Percentiles rank a stretch among this genome's conserved stretches.
Evolutionary conservation across 441 rosid species (phyloP).

Genomic region (Populus hybrid): DNA sequence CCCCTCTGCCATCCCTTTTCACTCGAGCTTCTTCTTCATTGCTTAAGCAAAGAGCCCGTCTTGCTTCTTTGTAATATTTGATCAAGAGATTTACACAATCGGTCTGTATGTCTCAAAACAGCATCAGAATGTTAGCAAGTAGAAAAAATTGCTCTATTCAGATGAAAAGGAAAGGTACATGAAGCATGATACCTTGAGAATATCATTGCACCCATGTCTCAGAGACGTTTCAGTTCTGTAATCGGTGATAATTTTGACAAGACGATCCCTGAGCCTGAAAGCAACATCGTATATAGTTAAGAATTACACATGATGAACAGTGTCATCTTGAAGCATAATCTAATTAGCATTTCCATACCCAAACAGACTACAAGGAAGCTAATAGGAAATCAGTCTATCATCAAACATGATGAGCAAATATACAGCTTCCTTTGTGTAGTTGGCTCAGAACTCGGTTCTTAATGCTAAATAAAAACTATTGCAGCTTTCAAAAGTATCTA

Average conservation of each 20-base stretch:
- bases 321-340: neutral
- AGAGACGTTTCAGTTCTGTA: conserved; percentile 98
- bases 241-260: conserved; percentile 93
- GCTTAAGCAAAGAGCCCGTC: conserved; percentile 65
- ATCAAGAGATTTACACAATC: conserved; percentile 88
- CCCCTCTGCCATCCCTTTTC: conserved; percentile 45
- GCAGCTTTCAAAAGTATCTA: neutral
- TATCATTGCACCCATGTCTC: conserved; percentile 95
- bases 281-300: conserved; percentile 1
- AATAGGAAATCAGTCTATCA: neutral
- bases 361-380: neutral
- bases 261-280: conserved; percentile 86
- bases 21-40: conserved; percentile 57
- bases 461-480: neutral
- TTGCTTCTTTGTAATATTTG: conserved; percentile 90
- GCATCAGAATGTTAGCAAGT: conserved; percentile 17
- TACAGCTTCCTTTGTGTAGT: neutral
- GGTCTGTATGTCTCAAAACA: conserved; percentile 48
- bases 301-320: neutral
- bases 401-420: neutral
- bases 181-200: conserved; percentile 67
- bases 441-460: neutral
- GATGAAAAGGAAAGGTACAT: conserved; percentile 2
- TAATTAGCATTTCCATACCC: neutral
- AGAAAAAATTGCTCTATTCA: neutral